Percentiles rank a stretch among this genome's conserved stretches.
phyloP scores from a whole-genome alignment of 1,284 basidiomycete species.

The Cutaneotrichosporon spelunceum region DNA sequence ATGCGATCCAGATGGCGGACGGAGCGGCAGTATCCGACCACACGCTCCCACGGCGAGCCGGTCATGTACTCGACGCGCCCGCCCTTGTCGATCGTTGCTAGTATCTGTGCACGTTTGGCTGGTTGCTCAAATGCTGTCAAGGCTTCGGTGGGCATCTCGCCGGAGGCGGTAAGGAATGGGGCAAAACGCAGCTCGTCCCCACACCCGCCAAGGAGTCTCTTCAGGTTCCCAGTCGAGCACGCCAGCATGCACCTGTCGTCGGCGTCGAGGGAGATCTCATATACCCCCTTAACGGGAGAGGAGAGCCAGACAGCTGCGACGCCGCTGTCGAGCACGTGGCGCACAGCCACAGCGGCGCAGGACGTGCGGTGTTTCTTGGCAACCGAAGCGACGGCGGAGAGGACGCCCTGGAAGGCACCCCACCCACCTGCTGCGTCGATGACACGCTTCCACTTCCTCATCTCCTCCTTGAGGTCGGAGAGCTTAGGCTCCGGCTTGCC shows the following conservation, averaged over 20 bases:
- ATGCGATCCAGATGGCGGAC: conserved; percentile 3
- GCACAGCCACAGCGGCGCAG: conserved; percentile 18
- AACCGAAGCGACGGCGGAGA: conserved; percentile 13
- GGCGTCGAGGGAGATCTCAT: not conserved
- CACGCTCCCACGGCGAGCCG: conserved; percentile 16
- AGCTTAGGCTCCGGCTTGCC: conserved; percentile 14
- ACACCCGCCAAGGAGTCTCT: not conserved
- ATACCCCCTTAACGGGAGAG: not conserved
- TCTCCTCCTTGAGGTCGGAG: not conserved
- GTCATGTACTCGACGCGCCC: conserved; percentile 14
- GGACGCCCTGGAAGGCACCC: conserved; percentile 21
- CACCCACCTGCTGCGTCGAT: conserved; percentile 27
- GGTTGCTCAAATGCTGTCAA: not conserved
- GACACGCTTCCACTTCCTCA: conserved; percentile 21
- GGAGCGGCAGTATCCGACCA: conserved; percentile 11
- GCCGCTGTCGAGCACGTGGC: conserved; percentile 21
- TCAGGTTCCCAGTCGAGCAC: not conserved
- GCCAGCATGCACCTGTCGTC: conserved; percentile 1
- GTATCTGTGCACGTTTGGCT: not conserved
- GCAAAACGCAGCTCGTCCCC: conserved; percentile 11
- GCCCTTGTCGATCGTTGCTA: conserved; percentile 2
- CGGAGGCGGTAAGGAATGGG: conserved; percentile 6
- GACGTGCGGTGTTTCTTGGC: conserved; percentile 19
- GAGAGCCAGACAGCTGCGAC: conserved; percentile 17
- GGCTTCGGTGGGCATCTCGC: not conserved